These are phyloP conservation scores for Fraxinus xanthoxyloides DNA, from an alignment of 305 asterid species.

Conservation along the genomic window DNA sequence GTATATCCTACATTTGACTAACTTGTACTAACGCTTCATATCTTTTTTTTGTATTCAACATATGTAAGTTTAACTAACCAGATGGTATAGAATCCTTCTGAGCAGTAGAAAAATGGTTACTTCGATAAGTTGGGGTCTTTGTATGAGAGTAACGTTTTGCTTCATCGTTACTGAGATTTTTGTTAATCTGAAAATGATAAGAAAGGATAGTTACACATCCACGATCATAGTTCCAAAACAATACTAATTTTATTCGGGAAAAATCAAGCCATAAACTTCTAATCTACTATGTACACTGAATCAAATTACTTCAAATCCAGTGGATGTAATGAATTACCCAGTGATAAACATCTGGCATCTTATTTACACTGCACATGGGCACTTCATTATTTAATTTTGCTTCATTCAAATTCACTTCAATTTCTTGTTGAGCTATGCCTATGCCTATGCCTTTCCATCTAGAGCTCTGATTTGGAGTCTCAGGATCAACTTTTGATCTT, in stretches of 20 bases:
- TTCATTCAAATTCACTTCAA: conserved; percentile 28
- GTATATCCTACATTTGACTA: neutral
- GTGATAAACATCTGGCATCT: conserved; percentile 37
- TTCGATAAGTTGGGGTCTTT: conserved; percentile 21
- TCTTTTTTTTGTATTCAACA: neutral
- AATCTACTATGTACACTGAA: neutral
- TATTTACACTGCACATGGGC: conserved; percentile 26
- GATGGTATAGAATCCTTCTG: conserved; percentile 38
- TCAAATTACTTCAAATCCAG: neutral
- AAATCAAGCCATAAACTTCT: neutral
- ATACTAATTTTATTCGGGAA: neutral
- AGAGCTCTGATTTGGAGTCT: conserved; percentile 35
- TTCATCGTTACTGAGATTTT: conserved; percentile 33
- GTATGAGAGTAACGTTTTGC: conserved; percentile 27
- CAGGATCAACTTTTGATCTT: conserved; percentile 29
- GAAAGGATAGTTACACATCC: conserved; percentile 2
- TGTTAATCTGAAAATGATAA: conserved; percentile 39
- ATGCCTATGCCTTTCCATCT: conserved; percentile 37
- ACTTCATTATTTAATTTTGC: conserved; percentile 34
- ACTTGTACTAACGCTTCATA: neutral
- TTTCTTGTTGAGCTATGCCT: conserved; percentile 26
- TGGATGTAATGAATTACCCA: conserved; percentile 38
- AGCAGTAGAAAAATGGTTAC: conserved; percentile 26
- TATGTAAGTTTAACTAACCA: conserved; percentile 38
- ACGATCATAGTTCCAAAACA: neutral